phyloP scores from a whole-genome alignment of 805 yeast genomes.

The Ogataea nitratoaversa region DNA sequence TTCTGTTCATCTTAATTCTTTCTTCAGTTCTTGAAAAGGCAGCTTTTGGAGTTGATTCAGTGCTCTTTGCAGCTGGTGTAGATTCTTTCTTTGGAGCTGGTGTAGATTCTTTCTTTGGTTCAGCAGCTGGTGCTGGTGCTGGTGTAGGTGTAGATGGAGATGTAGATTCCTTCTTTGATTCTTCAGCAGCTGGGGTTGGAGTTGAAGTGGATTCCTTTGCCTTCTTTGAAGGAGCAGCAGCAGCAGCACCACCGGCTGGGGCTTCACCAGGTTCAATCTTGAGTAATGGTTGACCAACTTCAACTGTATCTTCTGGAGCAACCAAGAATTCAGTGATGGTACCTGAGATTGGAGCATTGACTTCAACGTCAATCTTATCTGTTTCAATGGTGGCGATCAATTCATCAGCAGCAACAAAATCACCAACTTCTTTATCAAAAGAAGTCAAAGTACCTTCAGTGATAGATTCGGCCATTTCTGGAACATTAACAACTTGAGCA shows the following conservation, averaged over 20 bases:
- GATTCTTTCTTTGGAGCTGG: conserved; percentile 16
- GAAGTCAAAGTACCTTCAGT: conserved; percentile 89
- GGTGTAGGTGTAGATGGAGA: conserved; percentile 6
- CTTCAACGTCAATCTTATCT: conserved; percentile 96
- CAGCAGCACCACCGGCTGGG: conserved; percentile 53
- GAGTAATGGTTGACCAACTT: conserved; percentile 89
- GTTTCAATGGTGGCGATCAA: conserved; percentile 96
- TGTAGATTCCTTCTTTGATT: not conserved
- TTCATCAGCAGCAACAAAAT: conserved; percentile 81
- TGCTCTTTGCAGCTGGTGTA: conserved; percentile 20
- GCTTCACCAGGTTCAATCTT: conserved; percentile 78
- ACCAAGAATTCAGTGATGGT: conserved; percentile 81
- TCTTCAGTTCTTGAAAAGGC: conserved; percentile 80
- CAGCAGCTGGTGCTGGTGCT: conserved; percentile 15
- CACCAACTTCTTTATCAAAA: conserved; percentile 75
- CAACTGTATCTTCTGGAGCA: conserved; percentile 85
- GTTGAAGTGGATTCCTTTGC: conserved; percentile 31
- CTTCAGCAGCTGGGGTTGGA: conserved; percentile 15
- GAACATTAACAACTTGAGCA: conserved; percentile 70
- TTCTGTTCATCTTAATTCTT: conserved; percentile 97
- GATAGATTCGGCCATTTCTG: conserved; percentile 97
- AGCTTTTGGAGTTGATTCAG: conserved; percentile 34
- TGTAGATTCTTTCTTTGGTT: conserved; percentile 14
- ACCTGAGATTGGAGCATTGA: conserved; percentile 91
- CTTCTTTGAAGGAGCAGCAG: conserved; percentile 30